Evolutionary conservation across 2,329 filamentous ascomycete species (phyloP).

Genomic region (Phialocephala sp.): DNA sequence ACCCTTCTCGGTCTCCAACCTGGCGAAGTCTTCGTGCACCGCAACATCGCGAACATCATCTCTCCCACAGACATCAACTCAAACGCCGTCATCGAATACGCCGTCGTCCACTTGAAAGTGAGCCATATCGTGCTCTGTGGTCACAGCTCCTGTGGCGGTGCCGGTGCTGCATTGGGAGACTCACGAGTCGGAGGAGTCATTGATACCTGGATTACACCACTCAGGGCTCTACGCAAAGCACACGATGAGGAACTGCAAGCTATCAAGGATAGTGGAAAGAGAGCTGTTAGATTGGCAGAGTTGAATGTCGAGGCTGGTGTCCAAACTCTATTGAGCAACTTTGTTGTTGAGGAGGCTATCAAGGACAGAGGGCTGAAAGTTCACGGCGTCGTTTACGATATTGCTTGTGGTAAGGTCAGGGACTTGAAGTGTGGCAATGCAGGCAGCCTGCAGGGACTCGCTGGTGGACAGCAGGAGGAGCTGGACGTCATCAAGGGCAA

Average conservation of each 20-base stretch:
- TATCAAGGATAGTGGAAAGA: slow-evolving; percentile 59
- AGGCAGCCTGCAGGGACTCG: slow-evolving; percentile 4
- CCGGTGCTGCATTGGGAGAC: slow-evolving; percentile 60
- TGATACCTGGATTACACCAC: slow-evolving; percentile 60
- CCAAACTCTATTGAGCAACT: slow-evolving; percentile 70
- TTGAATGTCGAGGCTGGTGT: slow-evolving; percentile 77
- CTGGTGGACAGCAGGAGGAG: slow-evolving; percentile 16
- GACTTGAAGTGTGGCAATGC: slow-evolving; percentile 53
- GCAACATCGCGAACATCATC: slow-evolving; percentile 88
- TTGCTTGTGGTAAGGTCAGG: slow-evolving; percentile 53
- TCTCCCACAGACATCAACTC: slow-evolving; percentile 77
- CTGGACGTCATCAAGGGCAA: slow-evolving; percentile 46
- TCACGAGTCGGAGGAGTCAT: slow-evolving; percentile 57
- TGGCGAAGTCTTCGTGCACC: slow-evolving; percentile 87
- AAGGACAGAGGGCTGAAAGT: slow-evolving; percentile 72
- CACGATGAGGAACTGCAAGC: slow-evolving; percentile 61
- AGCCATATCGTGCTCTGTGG: slow-evolving; percentile 74
- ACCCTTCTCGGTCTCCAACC: slow-evolving; percentile 79
- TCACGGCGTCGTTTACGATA: slow-evolving; percentile 79
- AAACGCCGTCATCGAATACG: slow-evolving; percentile 78
- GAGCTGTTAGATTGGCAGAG: slow-evolving; percentile 70
- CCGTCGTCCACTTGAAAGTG: slow-evolving; percentile 73
- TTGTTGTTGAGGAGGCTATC: slow-evolving; percentile 72
- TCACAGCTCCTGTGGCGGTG: slow-evolving; percentile 72
- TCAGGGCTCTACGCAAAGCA: slow-evolving; percentile 50